Evolutionary conservation across 2,329 filamentous ascomycete genomes (phyloP).

Genomic region (Plectosphaerella cucumerina): DNA sequence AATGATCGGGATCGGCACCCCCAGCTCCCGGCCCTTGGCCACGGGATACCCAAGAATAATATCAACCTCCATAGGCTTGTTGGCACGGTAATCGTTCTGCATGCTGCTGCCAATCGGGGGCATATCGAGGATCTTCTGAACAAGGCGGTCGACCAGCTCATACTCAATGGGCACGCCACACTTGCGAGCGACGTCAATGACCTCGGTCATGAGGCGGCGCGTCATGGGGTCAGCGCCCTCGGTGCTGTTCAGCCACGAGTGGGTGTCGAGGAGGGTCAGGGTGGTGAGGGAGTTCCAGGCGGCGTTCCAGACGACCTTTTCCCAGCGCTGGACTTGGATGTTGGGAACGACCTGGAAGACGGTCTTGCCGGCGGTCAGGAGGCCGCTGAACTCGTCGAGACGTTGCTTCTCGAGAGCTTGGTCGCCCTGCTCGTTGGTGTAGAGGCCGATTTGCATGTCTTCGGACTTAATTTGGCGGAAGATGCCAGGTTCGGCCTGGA

Average conservation of each 20-base stretch:
- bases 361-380: conserved; percentile 37
- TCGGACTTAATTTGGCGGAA: conserved; percentile 48
- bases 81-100: conserved; percentile 53
- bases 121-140: conserved; percentile 41
- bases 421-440: conserved; percentile 29
- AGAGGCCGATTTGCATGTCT: conserved; percentile 51
- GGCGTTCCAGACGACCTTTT: conserved; percentile 57
- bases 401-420: conserved; percentile 24
- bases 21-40: conserved; percentile 47
- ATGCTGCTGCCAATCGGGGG: conserved; percentile 45
- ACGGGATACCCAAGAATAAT: conserved; percentile 60
- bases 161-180: conserved; percentile 43
- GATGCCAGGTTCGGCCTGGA: conserved; percentile 42
- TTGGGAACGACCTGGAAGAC: conserved; percentile 44
- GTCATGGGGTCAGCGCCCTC: conserved; percentile 43
- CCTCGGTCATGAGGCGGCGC: conserved; percentile 45
- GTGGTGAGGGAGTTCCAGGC: conserved; percentile 59
- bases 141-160: conserved; percentile 40
- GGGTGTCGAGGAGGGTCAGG: conserved; percentile 48
- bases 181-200: conserved; percentile 52
- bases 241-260: conserved; percentile 41
- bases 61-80: conserved; percentile 57
- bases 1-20: conserved; percentile 49
- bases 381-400: conserved; percentile 33
- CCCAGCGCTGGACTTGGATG: conserved; percentile 54